phyloP scores from a whole-genome alignment of 441 rosid genomes.

The Daphne laureola region DNA sequence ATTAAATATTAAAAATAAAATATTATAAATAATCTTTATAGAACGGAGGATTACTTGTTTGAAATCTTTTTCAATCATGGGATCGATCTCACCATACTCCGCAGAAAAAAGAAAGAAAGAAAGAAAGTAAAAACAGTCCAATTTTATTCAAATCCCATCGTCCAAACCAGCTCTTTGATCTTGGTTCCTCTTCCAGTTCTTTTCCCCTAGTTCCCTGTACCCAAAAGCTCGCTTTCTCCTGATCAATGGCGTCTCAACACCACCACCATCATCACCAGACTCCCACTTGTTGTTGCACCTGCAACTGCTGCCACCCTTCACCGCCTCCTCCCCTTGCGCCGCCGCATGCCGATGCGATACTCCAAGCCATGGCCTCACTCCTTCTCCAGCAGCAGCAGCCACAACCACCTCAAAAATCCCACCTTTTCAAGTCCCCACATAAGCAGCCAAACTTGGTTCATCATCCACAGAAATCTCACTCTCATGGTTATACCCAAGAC shows the following conservation, averaged over 20 bases:
- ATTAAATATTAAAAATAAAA: too few relatives aligned
- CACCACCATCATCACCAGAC: constrained; percentile 21
- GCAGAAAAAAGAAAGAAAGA: too few relatives aligned
- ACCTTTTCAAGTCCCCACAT: constrained; percentile 14
- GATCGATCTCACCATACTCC: too few relatives aligned
- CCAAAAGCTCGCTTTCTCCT: neutral
- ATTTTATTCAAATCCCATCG: neutral
- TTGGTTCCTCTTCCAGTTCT: neutral
- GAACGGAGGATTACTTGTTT: too few relatives aligned
- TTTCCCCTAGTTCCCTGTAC: neutral
- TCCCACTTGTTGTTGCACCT: constrained; percentile 22
- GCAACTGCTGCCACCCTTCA: constrained; percentile 18
- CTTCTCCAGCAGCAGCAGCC: constrained; percentile 29
- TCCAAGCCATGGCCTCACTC: constrained; percentile 40
- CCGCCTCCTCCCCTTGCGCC: constrained; percentile 15
- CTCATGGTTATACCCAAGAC: constrained; percentile 10
- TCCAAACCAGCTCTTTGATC: neutral
- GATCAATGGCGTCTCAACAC: constrained; percentile 40
- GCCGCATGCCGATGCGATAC: constrained; percentile 34
- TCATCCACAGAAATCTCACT: constrained; percentile 15
- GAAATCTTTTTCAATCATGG: too few relatives aligned
- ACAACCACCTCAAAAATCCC: constrained; percentile 6
- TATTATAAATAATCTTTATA: too few relatives aligned
- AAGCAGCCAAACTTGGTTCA: constrained; percentile 8
- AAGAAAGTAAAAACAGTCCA: too few relatives aligned